phyloP scores from a whole-genome alignment of 208 protist genomes.

The Tritrichomonas musculus region DNA sequence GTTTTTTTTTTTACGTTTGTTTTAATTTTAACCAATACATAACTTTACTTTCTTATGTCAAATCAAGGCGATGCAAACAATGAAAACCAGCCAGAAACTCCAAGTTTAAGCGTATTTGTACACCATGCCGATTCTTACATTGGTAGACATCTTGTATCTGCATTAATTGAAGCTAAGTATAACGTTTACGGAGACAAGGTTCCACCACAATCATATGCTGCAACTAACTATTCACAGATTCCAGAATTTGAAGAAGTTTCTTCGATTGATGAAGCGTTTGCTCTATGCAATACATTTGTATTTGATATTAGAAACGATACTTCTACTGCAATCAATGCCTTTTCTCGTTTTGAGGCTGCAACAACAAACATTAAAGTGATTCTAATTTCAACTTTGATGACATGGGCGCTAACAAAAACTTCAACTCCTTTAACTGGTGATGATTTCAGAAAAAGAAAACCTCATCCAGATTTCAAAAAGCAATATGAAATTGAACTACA shows the following conservation, averaged over 20 bases:
- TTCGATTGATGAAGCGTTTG: slow-evolving; percentile 27
- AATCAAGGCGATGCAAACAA: no score
- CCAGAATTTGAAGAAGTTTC: neutral
- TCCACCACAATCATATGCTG: neutral
- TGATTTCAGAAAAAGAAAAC: slow-evolving; percentile 13
- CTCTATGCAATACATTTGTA: slow-evolving; percentile 10
- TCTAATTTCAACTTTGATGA: slow-evolving; percentile 21
- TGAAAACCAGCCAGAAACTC: neutral
- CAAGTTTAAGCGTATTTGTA: slow-evolving; percentile 19
- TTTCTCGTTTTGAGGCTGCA: neutral
- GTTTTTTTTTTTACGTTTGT: no score
- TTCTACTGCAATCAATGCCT: neutral
- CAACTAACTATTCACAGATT: neutral
- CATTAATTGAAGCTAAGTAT: neutral
- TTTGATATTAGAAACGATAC: slow-evolving; percentile 14
- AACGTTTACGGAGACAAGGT: neutral
- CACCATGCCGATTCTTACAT: slow-evolving; percentile 28
- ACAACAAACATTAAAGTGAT: slow-evolving; percentile 11
- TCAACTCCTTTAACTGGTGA: slow-evolving; percentile 4
- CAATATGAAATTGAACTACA: neutral
- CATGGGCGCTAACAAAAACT: neutral
- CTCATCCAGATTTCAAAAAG: neutral
- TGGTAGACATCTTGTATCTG: slow-evolving; percentile 20
- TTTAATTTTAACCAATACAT: no score
- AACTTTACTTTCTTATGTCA: no score